Percentiles rank a stretch among this genome's conserved stretches.
phyloP scores from a whole-genome alignment of 2,329 filamentous ascomycete species.

The Onygenales sp. region DNA sequence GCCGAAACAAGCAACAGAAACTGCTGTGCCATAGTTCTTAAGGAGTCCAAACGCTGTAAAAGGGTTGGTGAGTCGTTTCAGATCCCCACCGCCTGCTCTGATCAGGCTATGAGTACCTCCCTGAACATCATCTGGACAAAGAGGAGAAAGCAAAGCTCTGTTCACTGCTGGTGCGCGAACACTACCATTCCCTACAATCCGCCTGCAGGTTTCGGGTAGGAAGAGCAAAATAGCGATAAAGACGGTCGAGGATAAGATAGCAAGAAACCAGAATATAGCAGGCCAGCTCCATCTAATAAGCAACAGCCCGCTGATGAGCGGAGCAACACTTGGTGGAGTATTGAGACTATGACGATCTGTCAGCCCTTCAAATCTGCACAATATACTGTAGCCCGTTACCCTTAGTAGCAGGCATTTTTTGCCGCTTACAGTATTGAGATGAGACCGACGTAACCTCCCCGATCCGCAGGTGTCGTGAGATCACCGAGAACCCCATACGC shows the following conservation, averaged over 20 bases:
- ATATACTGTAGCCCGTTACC: too few species aligned
- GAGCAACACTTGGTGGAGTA: constrained; percentile 17
- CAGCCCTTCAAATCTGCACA: neutral
- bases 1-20: neutral
- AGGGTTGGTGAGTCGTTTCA: neutral
- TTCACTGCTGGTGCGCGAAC: constrained; percentile 10
- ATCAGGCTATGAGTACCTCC: neutral
- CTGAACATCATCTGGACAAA: neutral
- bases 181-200: constrained; percentile 24
- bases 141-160: constrained; percentile 4
- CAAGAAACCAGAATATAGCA: constrained; percentile 24
- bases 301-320: constrained; percentile 22
- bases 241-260: constrained; percentile 15
- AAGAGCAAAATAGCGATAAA: constrained; percentile 13
- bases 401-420: too few species aligned
- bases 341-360: neutral
- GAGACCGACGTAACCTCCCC: constrained; percentile 22
- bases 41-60: neutral
- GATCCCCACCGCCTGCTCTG: neutral
- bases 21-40: neutral
- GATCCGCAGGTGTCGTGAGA: constrained; percentile 20
- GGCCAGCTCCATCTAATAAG: constrained; percentile 18
- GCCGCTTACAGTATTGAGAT: constrained; percentile 13
- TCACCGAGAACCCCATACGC: constrained; percentile 24
- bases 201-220: constrained; percentile 25